Base-by-base conservation (phyloP, 2,329 filamentous ascomycete species). In the Colletotrichum paranaense region DNA sequence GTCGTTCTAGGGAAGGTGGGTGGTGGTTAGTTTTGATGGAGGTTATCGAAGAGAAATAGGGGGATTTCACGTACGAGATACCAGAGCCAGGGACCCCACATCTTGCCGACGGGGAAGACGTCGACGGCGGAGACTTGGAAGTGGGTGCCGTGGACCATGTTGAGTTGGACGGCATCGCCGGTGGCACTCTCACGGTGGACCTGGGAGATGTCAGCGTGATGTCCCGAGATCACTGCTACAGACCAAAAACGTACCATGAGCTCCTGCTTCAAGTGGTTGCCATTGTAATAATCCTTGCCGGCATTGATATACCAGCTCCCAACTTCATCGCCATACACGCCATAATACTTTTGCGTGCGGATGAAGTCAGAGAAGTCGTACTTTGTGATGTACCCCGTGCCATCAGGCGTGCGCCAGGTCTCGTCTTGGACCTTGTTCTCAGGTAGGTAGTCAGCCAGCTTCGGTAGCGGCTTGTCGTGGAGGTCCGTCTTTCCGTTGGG, bases 91-190 rank as follows among this genome's bases (percentile, higher is more conserved):
- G 84, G 84, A 0, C 84, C 84, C 80, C 83, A 85, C 26, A 81
- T 82, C 78, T 85, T 85, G 4, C 82, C 83, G n/a, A 82, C 77
- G 38, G 80, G 75, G 74, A 83, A 82, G 1, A 77, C 78, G 62
- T 85, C 84, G 24, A 75, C 78, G 55, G 80, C 79, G 1, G 77
- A 79, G 4, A 81, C 82, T 75, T 81, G 80, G 75, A 86, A 86
- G 75, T 87, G 85, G 0, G 87, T 88, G 42, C 87, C 87, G 75
- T 89, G 87, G 42, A 89, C 82, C 84, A 89, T 88, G 77, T 89
- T 89, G 49, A 89, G 79, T 73, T 88, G 85, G 2, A 89, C 87
- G 1, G 83, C 82, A 72, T 89, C 87, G 5, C 87, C 87, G 0
- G 86, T 88, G 6, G 80, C 75, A 4, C 83, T 86, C 75, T 89